These are phyloP conservation scores for Peronospora destructor DNA, from an alignment of 352 stramenopile genomes.

Conservation along the genomic window DNA sequence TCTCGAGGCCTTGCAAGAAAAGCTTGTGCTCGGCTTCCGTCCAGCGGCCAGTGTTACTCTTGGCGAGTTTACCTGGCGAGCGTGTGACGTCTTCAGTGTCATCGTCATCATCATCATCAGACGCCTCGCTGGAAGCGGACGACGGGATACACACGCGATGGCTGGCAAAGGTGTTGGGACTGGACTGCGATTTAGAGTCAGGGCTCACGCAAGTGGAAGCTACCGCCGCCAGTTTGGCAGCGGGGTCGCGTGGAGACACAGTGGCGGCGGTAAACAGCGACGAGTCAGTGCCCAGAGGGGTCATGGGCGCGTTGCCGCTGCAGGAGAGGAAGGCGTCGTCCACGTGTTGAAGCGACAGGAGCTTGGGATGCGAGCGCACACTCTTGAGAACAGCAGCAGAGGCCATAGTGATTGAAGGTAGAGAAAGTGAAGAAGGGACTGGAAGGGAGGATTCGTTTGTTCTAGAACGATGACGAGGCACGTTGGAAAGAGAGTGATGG, in stretches of 20 bases:
- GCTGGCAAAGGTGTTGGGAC: conserved; percentile 13
- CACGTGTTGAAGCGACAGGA: conserved; percentile 44
- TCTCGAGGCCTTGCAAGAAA: conserved; percentile 82
- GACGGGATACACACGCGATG: conserved; percentile 27
- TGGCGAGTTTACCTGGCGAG: conserved; percentile 27
- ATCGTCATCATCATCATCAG: conserved; percentile 35
- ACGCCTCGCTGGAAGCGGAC: conserved; percentile 22
- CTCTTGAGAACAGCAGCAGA: conserved; percentile 31
- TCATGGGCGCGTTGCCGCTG: conserved; percentile 35
- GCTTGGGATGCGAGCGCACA: conserved; percentile 34
- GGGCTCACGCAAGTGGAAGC: background rate
- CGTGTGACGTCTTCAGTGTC: conserved; percentile 18
- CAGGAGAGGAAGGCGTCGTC: conserved; percentile 30
- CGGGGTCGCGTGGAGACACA: conserved; percentile 50
- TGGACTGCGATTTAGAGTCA: conserved; percentile 9
- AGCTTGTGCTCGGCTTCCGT: conserved; percentile 85
- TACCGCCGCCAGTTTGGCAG: conserved; percentile 38
- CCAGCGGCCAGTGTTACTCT: conserved; percentile 81
- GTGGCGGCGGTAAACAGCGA: conserved; percentile 24
- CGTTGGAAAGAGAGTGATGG: conserved; percentile 24
- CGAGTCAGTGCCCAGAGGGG: conserved; percentile 30
- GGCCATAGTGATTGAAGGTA: conserved; percentile 31
- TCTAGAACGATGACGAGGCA: conserved; percentile 29
- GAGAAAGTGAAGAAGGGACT: conserved; percentile 3
- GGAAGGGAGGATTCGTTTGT: conserved; percentile 19